phyloP scores from a whole-genome alignment of 352 stramenopile genomes.

The Globisporangium echinulatum region DNA sequence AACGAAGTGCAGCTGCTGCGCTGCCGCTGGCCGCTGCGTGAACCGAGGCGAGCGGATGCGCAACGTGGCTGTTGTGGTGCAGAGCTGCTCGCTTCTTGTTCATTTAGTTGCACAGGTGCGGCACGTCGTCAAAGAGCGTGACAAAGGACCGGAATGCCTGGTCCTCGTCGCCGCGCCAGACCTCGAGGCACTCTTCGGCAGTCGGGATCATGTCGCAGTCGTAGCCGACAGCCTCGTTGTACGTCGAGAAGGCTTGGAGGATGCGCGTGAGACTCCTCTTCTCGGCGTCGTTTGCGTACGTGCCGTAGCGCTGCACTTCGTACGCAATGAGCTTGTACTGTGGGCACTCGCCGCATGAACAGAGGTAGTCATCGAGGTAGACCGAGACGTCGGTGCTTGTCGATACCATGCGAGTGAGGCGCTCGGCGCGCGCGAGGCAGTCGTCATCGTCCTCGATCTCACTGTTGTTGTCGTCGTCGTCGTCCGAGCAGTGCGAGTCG shows the following conservation, averaged over 20 bases:
- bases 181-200: slow-evolving; percentile 42
- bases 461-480: slow-evolving; percentile 13
- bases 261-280: slow-evolving; percentile 37
- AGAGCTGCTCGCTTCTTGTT: too few species aligned
- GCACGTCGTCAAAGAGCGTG: slow-evolving; percentile 47
- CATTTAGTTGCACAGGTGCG: slow-evolving; percentile 25
- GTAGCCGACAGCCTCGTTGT: slow-evolving; percentile 63
- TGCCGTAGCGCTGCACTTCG: slow-evolving; percentile 28
- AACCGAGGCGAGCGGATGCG: neutral
- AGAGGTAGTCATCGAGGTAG: slow-evolving; percentile 60
- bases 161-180: slow-evolving; percentile 59
- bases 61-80: too few species aligned
- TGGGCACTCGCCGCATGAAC: slow-evolving; percentile 52
- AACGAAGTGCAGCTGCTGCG: neutral
- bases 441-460: slow-evolving; percentile 22
- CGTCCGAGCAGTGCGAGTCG: slow-evolving; percentile 2
- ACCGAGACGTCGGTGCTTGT: slow-evolving; percentile 25
- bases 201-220: slow-evolving; percentile 40
- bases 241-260: slow-evolving; percentile 64
- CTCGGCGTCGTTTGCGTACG: slow-evolving; percentile 24
- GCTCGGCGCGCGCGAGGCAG: slow-evolving; percentile 28
- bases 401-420: slow-evolving; percentile 12
- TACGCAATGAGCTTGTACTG: slow-evolving; percentile 41
- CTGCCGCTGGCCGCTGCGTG: neutral
- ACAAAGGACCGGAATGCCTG: slow-evolving; percentile 59